phyloP scores from a whole-genome alignment of 805 yeast species.

The Candida vartiovaarae region DNA sequence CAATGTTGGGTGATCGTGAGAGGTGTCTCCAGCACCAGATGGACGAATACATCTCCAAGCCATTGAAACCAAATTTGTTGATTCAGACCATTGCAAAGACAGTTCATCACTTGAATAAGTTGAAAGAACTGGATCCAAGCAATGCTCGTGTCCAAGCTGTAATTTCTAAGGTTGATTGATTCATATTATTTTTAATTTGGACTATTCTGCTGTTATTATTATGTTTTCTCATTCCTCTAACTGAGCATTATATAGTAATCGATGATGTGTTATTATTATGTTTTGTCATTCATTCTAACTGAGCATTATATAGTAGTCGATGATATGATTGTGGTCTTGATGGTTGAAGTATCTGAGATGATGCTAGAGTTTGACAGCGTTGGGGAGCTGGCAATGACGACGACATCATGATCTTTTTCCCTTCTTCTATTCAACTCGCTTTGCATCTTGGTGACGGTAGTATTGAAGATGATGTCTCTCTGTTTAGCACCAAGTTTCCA shows the following conservation, averaged over 20 bases:
- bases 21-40: conserved; percentile 80
- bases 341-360: neutral
- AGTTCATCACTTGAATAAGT: conserved; percentile 58
- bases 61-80: conserved; percentile 73
- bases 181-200: neutral
- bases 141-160: conserved; percentile 14
- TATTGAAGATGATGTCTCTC: neutral
- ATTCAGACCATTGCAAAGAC: conserved; percentile 82
- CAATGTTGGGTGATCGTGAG: conserved; percentile 89
- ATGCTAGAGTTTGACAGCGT: neutral
- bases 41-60: conserved; percentile 88
- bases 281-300: too few species aligned
- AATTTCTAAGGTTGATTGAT: neutral
- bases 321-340: too few species aligned
- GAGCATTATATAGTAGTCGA: too few species aligned
- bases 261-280: too few species aligned
- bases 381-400: neutral
- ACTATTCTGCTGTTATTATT: neutral
- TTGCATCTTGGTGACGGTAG: neutral
- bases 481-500: conserved; percentile 1
- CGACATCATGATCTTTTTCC: neutral
- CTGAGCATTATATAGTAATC: too few species aligned
- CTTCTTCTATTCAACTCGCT: neutral
- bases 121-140: conserved; percentile 35
- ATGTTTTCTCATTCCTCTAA: too few species aligned